Evolutionary conservation across 345 rosid genomes (phyloP).

Genomic region (Arabis alpina): DNA sequence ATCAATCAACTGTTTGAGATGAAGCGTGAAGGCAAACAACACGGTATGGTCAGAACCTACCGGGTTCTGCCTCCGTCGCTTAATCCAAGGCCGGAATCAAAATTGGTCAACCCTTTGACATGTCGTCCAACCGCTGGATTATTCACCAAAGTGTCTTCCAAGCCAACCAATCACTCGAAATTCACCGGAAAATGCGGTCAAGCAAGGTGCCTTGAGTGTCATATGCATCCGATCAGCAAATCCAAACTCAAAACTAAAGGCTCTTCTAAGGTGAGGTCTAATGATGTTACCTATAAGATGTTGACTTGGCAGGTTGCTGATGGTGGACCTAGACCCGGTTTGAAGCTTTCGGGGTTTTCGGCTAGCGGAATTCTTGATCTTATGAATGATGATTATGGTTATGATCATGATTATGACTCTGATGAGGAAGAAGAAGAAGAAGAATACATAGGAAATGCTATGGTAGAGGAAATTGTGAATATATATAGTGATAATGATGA

Average conservation of each 20-base stretch:
- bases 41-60: constrained; percentile 68
- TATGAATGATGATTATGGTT: constrained; percentile 43
- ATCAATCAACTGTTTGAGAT: constrained; percentile 40
- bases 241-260: constrained; percentile 43
- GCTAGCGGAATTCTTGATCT: constrained; percentile 57
- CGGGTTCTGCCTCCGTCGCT: constrained; percentile 51
- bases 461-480: constrained; percentile 26
- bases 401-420: constrained; percentile 24
- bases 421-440: constrained; percentile 26
- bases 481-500: constrained; percentile 22
- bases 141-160: constrained; percentile 52
- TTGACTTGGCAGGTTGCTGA: constrained; percentile 63
- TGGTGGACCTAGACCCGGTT: constrained; percentile 52
- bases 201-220: constrained; percentile 50
- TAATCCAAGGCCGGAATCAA: constrained; percentile 47
- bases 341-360: constrained; percentile 55
- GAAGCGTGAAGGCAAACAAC: constrained; percentile 81
- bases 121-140: constrained; percentile 59
- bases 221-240: constrained; percentile 39
- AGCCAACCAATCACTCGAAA: constrained; percentile 85
- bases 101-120: constrained; percentile 45
- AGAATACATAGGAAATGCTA: constrained; percentile 5
- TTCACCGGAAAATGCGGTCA: constrained; percentile 72
- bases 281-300: constrained; percentile 41
- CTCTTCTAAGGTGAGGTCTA: constrained; percentile 54